Conservation (phyloP, 768 basidiomycete genomes). For the Lactarius hengduanensis region DNA sequence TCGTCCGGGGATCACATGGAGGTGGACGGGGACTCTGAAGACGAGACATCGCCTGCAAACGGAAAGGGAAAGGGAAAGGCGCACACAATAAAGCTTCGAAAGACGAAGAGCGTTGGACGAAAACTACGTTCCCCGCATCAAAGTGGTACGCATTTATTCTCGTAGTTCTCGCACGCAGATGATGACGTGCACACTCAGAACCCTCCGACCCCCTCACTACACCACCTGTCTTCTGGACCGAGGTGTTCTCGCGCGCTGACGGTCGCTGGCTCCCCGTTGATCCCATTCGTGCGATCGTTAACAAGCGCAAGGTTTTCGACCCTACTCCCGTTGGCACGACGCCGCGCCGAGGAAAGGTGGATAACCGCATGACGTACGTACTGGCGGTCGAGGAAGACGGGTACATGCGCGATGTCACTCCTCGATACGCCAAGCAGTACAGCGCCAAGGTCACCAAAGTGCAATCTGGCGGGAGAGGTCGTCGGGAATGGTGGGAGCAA, state of each 20-base stretch:
- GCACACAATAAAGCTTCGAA: conserved; percentile 58
- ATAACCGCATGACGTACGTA: conserved; percentile 92
- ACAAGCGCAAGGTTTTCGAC: conserved; percentile 79
- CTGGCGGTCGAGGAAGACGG: conserved; percentile 94
- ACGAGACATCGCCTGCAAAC: conserved; percentile 31
- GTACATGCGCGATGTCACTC: conserved; percentile 86
- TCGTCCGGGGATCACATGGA: conserved; percentile 45
- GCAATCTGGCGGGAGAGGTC: conserved; percentile 67
- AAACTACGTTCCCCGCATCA: conserved; percentile 37
- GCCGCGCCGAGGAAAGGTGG: conserved; percentile 37
- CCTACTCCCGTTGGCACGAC: conserved; percentile 41
- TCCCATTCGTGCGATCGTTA: conserved; percentile 75
- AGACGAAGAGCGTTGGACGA: conserved; percentile 50
- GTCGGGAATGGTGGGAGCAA: conserved; percentile 83
- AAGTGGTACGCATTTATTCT: conserved; percentile 15
- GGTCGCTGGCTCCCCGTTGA: conserved; percentile 92
- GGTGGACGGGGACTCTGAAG: conserved; percentile 38
- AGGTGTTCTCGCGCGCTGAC: conserved; percentile 93
- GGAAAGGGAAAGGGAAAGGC: conserved; percentile 60
- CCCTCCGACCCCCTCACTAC: conserved; percentile 56
- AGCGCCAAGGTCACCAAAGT: conserved; percentile 76
- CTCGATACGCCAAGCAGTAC: conserved; percentile 82
- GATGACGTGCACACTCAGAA: conserved; percentile 4
- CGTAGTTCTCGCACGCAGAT: not conserved
- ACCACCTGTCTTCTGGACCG: conserved; percentile 94